Evolutionary conservation across 2,329 filamentous ascomycete genomes (phyloP).

Genomic region (Zalaria obscura): DNA sequence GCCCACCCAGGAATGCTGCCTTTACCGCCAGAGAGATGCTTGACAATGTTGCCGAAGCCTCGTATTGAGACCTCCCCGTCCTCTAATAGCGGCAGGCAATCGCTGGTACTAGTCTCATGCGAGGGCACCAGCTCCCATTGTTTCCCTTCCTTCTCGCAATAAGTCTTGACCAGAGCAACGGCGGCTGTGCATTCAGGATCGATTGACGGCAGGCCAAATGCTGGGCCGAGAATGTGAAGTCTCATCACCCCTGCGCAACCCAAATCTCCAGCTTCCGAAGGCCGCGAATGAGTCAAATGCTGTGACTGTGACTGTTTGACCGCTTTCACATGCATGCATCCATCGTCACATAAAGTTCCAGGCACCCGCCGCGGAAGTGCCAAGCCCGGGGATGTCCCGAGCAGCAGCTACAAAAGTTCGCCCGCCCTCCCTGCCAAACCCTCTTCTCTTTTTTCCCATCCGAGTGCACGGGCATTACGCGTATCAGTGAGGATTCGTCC

Average conservation of each 20-base stretch:
- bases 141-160: conserved; percentile 1
- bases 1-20: conserved; percentile 18
- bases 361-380: too few species aligned
- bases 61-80: conserved; percentile 41
- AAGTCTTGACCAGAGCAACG: conserved; percentile 55
- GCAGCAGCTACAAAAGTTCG: too few species aligned
- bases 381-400: too few species aligned
- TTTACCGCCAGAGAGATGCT: conserved; percentile 33
- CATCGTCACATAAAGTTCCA: too few species aligned
- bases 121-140: conserved; percentile 59
- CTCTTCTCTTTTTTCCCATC: conserved; percentile 24
- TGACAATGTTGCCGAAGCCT: conserved; percentile 48
- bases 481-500: conserved; percentile 78
- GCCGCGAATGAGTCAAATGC: too few species aligned
- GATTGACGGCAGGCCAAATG: conserved; percentile 77
- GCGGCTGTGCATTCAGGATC: conserved; percentile 81
- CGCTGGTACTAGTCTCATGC: conserved; percentile 10
- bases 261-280: too few species aligned
- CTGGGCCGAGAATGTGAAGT: conserved; percentile 82
- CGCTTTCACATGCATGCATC: too few species aligned
- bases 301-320: too few species aligned
- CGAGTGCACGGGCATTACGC: conserved; percentile 65
- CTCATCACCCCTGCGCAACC: conserved; percentile 9
- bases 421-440: too few species aligned
- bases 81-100: conserved; percentile 25